Base-by-base conservation (phyloP, 2,329 filamentous ascomycete genomes). In the Trichophyton simii region DNA sequence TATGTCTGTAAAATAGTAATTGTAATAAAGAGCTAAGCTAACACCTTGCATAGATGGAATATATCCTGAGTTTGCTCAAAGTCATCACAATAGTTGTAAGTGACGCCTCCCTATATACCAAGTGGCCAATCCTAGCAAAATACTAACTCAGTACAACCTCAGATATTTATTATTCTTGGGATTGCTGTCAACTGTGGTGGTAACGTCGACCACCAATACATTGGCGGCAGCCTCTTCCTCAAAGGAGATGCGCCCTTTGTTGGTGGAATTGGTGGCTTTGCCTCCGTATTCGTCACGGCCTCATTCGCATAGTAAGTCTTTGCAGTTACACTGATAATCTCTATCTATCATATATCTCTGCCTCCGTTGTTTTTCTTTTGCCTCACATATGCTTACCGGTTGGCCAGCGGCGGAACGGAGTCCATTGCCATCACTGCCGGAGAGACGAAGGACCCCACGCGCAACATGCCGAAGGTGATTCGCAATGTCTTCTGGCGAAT, bases 401-500 rank as follows among this genome's bases (percentile, higher is more conserved):
- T 62, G 9, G 36, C 34, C 28, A 77, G 76, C 62, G 80, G 80
- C 38, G 84, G 83, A 59, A 85, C 83, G 1, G 84, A 86, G 70
- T 82, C 80, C 38, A 85, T 87, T 57, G 83, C 83, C 58, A 83
- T 87, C 62, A 86, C 84, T 0, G 84, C 84, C 0, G 84, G 84
- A 50, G 84, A 87, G 70, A 86, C 84, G 1, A 82, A 81, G 65
- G 78, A 86, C 65, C 84, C 85, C 0, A 77, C 81, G 18, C 79
- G 78, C 64, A 85, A 79, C 61, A 73, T 87, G 38, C 85, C 85
- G 1, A 78, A 79, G 2, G 84, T 86, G 2, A 82, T 87, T 54
- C 82, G 82, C 65, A 86, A 86, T 61, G 83, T 85, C 44, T 85
- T 86, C 67, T 86, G 82, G 82, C 79, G 83, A 3, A 83, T 84